Evolutionary conservation across 2,329 filamentous ascomycete species (phyloP).

Genomic region (Fusarium subglutinans): DNA sequence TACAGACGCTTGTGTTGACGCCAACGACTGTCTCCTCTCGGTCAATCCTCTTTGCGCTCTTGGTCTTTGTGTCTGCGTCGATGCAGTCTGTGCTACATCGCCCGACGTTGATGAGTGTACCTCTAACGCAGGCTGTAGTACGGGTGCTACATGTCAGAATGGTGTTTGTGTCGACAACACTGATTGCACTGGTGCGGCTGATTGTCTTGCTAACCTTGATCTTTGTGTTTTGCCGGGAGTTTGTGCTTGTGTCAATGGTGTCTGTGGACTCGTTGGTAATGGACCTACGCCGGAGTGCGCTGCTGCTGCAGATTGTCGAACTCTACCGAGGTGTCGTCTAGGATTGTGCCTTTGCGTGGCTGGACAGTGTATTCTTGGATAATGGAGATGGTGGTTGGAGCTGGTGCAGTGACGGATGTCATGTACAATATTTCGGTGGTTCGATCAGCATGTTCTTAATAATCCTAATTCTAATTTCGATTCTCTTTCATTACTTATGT

Average conservation of each 20-base stretch:
- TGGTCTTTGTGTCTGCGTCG: slow-evolving; percentile 13
- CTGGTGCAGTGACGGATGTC: too few species aligned
- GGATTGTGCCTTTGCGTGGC: neutral
- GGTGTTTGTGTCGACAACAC: slow-evolving; percentile 1
- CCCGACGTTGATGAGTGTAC: neutral
- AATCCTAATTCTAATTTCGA: too few species aligned
- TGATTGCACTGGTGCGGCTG: neutral
- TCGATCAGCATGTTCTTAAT: neutral
- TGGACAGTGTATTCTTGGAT: neutral
- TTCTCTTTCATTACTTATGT: neutral
- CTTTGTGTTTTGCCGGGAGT: neutral
- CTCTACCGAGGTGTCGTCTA: neutral
- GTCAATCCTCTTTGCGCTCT: slow-evolving; percentile 10
- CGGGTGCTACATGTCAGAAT: neutral
- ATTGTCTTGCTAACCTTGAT: neutral
- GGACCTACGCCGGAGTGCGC: neutral
- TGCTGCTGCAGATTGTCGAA: neutral
- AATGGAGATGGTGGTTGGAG: neutral
- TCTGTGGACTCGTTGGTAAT: neutral
- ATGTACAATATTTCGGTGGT: neutral
- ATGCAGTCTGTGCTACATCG: neutral
- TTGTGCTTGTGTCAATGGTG: neutral
- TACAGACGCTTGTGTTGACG: slow-evolving; percentile 3
- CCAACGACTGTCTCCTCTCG: slow-evolving; percentile 8
- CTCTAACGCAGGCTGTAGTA: neutral